Conservation (phyloP, 495 filamentous ascomycete species). For the Monascus purpureus region DNA sequence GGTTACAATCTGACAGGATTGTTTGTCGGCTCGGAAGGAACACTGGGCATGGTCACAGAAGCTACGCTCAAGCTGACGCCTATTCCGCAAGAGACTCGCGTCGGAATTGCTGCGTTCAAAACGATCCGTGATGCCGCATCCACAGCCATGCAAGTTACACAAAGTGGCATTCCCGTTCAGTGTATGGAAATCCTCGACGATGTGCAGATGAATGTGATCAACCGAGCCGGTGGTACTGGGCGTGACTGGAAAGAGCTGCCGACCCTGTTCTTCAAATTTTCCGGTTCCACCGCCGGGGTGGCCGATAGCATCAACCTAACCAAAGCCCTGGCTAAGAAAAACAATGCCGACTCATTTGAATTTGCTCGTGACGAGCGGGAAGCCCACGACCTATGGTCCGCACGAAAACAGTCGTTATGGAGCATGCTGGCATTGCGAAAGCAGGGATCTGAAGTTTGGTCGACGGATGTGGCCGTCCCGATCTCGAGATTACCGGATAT, state of each 20-base stretch:
- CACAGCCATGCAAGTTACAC: slow-evolving; percentile 66
- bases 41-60: slow-evolving; percentile 79
- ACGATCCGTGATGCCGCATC: slow-evolving; percentile 67
- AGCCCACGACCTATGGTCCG: slow-evolving; percentile 69
- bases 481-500: slow-evolving; percentile 77
- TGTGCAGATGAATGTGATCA: slow-evolving; percentile 88
- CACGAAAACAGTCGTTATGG: slow-evolving; percentile 81
- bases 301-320: slow-evolving; percentile 74
- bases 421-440: slow-evolving; percentile 35
- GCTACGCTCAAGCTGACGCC: slow-evolving; percentile 70
- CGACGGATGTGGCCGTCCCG: slow-evolving; percentile 82
- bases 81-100: slow-evolving; percentile 62
- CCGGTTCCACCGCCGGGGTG: slow-evolving; percentile 57
- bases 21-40: slow-evolving; percentile 89
- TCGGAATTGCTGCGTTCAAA: slow-evolving; percentile 72
- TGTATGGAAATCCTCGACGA: slow-evolving; percentile 91
- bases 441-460: slow-evolving; percentile 49
- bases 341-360: slow-evolving; percentile 57
- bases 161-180: slow-evolving; percentile 67
- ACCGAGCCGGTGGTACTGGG: slow-evolving; percentile 57
- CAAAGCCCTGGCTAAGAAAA: slow-evolving; percentile 44
- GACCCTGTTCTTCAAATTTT: slow-evolving; percentile 93
- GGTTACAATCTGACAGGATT: slow-evolving; percentile 78
- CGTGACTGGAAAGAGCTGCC: slow-evolving; percentile 64
- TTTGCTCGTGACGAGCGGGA: slow-evolving; percentile 61